Conservation (phyloP, 1,284 basidiomycete species). For the Trametes polyzona region DNA sequence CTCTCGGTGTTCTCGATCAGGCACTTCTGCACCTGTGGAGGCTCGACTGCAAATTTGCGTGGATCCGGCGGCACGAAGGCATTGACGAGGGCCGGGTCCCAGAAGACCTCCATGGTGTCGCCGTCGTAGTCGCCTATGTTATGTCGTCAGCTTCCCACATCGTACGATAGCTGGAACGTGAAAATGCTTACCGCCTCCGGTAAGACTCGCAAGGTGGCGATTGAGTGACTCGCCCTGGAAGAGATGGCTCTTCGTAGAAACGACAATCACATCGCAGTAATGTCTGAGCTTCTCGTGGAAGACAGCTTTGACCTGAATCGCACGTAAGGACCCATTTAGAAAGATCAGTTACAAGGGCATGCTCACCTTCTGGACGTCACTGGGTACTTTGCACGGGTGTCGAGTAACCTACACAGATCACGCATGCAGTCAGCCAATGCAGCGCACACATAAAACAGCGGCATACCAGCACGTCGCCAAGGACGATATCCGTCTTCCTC, state of each 20-base stretch:
- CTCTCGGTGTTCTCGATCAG: constrained; percentile 49
- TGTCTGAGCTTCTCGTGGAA: constrained; percentile 36
- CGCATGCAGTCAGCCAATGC: neutral
- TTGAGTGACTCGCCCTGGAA: constrained; percentile 22
- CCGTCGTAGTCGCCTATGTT: constrained; percentile 51
- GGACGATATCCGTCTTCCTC: constrained; percentile 36
- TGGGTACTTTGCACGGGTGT: constrained; percentile 51
- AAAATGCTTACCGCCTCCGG: constrained; percentile 42
- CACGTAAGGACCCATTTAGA: neutral
- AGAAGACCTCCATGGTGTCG: constrained; percentile 44
- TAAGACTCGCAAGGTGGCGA: constrained; percentile 44
- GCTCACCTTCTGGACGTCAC: constrained; percentile 48
- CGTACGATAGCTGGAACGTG: neutral
- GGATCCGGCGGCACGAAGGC: constrained; percentile 53
- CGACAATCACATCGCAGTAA: constrained; percentile 47
- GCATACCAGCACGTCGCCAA: constrained; percentile 44
- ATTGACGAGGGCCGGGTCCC: constrained; percentile 48
- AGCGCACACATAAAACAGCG: neutral
- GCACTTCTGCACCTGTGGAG: constrained; percentile 41
- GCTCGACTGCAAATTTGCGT: constrained; percentile 47
- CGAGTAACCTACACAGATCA: constrained; percentile 44
- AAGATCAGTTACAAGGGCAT: neutral
- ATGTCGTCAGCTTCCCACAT: neutral
- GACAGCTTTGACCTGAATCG: constrained; percentile 44
- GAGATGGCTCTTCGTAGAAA: constrained; percentile 40